phyloP scores from a whole-genome alignment of 352 stramenopile species.

The Bremia lactucae region DNA sequence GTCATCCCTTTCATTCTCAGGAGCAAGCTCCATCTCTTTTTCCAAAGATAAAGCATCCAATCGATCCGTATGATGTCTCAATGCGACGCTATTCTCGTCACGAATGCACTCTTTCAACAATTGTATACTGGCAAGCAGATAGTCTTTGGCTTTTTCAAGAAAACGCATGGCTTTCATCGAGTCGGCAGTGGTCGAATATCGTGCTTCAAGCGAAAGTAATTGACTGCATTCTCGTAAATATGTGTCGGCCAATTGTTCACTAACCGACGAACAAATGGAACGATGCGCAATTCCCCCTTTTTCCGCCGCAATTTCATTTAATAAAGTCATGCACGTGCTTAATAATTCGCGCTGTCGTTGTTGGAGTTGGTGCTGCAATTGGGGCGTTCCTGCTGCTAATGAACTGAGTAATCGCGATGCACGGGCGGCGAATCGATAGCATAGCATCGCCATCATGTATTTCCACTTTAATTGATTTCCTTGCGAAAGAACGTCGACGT shows the following conservation, averaged over 20 bases:
- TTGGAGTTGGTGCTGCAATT: constrained; percentile 53
- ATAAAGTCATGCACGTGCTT: constrained; percentile 58
- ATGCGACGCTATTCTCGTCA: constrained; percentile 14
- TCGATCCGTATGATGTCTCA: constrained; percentile 23
- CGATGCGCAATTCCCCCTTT: constrained; percentile 46
- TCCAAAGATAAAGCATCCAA: constrained; percentile 9
- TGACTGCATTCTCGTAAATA: constrained; percentile 56
- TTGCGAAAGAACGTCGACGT: constrained; percentile 72
- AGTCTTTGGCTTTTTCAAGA: constrained; percentile 45
- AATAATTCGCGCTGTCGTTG: constrained; percentile 68
- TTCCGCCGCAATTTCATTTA: constrained; percentile 61
- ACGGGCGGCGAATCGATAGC: constrained; percentile 73
- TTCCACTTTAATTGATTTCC: constrained; percentile 85
- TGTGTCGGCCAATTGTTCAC: constrained; percentile 72
- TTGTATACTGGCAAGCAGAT: constrained; percentile 57
- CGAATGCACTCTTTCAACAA: constrained; percentile 62
- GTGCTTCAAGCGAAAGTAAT: constrained; percentile 8
- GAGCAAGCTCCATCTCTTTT: constrained; percentile 6
- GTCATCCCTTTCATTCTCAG: constrained; percentile 22
- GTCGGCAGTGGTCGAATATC: constrained; percentile 2
- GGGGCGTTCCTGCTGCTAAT: constrained; percentile 38
- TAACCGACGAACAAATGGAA: constrained; percentile 72
- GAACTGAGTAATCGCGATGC: constrained; percentile 56
- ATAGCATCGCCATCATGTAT: constrained; percentile 87
- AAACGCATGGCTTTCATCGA: constrained; percentile 19